Evolutionary conservation across 164 flowering plant genomes (phyloP).

Genomic region (Pachysandra terminalis): DNA sequence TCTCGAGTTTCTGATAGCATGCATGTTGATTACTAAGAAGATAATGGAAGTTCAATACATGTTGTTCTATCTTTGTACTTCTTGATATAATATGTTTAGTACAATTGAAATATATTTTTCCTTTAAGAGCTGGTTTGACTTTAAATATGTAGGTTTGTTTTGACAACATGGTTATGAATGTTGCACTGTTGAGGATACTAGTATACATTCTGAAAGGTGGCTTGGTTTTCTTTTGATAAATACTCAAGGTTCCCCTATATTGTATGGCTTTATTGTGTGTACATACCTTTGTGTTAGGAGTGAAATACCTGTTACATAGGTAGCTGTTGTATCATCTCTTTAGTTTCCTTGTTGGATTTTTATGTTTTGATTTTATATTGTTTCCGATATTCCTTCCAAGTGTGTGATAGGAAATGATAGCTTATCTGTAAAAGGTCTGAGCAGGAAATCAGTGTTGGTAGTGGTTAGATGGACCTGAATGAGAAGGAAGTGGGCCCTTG

Average conservation of each 20-base stretch:
- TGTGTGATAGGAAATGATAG: slow-evolving; percentile 43
- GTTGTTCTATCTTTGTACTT: background rate
- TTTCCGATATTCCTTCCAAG: slow-evolving; percentile 18
- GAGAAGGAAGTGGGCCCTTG: slow-evolving; percentile 50
- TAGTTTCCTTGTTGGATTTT: background rate
- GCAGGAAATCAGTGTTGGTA: slow-evolving; percentile 31
- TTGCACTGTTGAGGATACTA: background rate
- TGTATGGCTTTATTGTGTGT: too few relatives aligned
- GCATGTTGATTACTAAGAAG: background rate
- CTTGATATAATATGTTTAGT: background rate
- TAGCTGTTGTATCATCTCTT: background rate
- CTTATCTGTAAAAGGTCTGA: slow-evolving; percentile 54
- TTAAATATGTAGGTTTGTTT: background rate
- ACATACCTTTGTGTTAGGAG: too few relatives aligned
- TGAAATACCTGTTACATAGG: too few relatives aligned
- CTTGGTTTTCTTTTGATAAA: background rate
- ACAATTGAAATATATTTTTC: too few relatives aligned
- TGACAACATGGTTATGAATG: background rate
- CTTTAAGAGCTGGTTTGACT: background rate
- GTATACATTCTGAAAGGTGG: background rate
- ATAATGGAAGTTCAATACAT: background rate
- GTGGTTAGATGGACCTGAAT: slow-evolving; percentile 23
- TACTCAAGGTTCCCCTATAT: too few relatives aligned
- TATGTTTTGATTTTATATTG: background rate
- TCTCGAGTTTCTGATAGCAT: background rate